These are phyloP conservation scores for Plectosphaerella cucumerina DNA, from an alignment of 2,329 filamentous ascomycete genomes.

Conservation along the genomic window DNA sequence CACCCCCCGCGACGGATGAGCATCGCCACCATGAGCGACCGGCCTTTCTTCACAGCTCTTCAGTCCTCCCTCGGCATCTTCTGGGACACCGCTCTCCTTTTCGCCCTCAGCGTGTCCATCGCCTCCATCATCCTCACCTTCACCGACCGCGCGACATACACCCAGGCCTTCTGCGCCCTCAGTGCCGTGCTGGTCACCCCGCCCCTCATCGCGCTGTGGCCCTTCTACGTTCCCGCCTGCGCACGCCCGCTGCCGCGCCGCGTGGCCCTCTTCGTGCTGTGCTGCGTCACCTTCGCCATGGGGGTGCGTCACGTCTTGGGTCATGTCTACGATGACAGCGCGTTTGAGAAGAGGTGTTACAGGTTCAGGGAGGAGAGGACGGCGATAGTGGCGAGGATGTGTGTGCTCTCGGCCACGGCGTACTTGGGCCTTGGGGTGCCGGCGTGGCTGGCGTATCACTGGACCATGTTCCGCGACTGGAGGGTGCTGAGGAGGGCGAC, in stretches of 20 bases:
- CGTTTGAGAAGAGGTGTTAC: background rate
- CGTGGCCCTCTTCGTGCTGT: background rate
- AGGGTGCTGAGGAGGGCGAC: background rate
- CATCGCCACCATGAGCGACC: background rate
- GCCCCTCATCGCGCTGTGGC: background rate
- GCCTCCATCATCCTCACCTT: background rate
- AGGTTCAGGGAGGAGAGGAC: background rate
- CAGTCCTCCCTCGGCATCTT: background rate
- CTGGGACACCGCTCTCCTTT: background rate
- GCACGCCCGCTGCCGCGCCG: background rate
- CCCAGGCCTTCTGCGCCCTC: background rate
- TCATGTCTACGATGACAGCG: background rate
- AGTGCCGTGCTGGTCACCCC: background rate
- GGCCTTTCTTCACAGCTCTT: background rate
- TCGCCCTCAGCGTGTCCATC: background rate
- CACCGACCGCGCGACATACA: background rate
- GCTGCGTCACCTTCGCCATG: background rate
- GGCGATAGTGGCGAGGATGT: background rate
- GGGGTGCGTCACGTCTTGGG: background rate
- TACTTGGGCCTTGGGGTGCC: background rate
- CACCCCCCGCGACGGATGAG: background rate
- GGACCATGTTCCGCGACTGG: background rate
- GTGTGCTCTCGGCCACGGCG: background rate
- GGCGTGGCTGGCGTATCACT: background rate
- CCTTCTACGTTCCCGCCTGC: background rate